Base-by-base conservation (phyloP, 2,329 filamentous ascomycete species). In the Elsinoe fawcettii region DNA sequence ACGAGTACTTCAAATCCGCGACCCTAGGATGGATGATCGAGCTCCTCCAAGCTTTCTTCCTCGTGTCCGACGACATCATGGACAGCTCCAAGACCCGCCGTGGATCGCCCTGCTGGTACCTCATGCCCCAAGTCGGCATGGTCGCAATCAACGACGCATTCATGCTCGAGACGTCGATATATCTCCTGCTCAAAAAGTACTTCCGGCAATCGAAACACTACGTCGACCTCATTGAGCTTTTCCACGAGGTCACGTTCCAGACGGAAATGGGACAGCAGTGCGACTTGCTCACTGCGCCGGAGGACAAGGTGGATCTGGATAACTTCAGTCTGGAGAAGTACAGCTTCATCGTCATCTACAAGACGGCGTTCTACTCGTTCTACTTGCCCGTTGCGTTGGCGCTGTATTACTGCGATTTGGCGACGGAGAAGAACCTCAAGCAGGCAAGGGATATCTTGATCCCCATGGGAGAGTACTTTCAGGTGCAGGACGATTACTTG, bases 361-460 rank as follows among this genome's bases (percentile, higher is more conserved):
- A 99, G 84, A 99, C 93, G 22, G 91, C 93, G 54, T 99, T 95
- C 80, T 99, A 99, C 80, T 95, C 88, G 69, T 99, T 99, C 81
- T 97, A 97, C 77, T 86, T 99, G 12, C 93, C 93, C 59, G 90
- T 99, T 57, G 92, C 90, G 8, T 82, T 99, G 44, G 89, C 93
- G 4, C 80, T 99, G 66, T 80, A 92, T 78, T 87, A 90, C 75
- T 83, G 91, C 64, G 85, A 90, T 69, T 80, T 91, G 60, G 93
- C 92, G 20, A 93, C 90, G 7, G 83, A 86, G 25, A 83, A 87
- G 75, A 97, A 96, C 78, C 84, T 99, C 60, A 86, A 92, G 76
- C 86, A 88, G 69, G 87, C 90, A 44, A 83, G 93, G 72, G 85
- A 91, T 64, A 96, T 99, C 69, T 84, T 99, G 60, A 95, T 99